These are phyloP conservation scores for Phytophthora sansomeana DNA, from an alignment of 352 stramenopile species.

Conservation along the genomic window DNA sequence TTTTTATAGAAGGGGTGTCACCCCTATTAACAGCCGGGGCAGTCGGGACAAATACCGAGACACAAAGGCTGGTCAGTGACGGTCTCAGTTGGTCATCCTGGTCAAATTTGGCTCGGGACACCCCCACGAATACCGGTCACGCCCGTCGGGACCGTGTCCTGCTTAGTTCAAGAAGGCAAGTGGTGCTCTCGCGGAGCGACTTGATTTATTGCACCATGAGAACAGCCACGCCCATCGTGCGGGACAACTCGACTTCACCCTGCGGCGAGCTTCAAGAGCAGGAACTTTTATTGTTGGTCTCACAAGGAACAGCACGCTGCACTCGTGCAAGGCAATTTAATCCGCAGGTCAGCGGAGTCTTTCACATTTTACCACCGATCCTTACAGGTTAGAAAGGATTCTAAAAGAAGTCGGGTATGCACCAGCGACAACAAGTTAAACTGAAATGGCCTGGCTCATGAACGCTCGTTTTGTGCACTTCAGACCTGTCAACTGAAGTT, in stretches of 20 bases:
- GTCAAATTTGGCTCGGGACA: no score
- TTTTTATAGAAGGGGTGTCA: neutral
- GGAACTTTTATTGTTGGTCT: conserved; percentile 5
- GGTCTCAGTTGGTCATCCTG: no score
- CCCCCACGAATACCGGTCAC: no score
- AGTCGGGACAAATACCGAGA: no score
- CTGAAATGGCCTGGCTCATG: conserved; percentile 11
- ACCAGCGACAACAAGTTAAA: neutral
- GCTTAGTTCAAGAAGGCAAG: no score
- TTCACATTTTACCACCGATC: no score
- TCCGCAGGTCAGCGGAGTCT: no score
- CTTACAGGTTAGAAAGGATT: no score
- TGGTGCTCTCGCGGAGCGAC: conserved; percentile 6
- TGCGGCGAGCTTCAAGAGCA: conserved; percentile 9
- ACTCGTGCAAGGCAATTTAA: neutral
- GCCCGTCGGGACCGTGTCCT: no score
- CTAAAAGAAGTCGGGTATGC: no score
- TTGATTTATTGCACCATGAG: conserved; percentile 33
- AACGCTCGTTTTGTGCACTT: conserved; percentile 3
- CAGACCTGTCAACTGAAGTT: neutral
- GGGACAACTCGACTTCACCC: conserved; percentile 4
- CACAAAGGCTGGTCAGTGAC: no score
- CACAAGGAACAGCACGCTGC: neutral
- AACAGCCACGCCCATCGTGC: conserved; percentile 2
- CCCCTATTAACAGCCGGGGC: no score